A percentile compares a stretch with the other conserved stretches of the same genome.
phyloP scores from a whole-genome alignment of 805 yeast species.

The Pichia ethanolica region DNA sequence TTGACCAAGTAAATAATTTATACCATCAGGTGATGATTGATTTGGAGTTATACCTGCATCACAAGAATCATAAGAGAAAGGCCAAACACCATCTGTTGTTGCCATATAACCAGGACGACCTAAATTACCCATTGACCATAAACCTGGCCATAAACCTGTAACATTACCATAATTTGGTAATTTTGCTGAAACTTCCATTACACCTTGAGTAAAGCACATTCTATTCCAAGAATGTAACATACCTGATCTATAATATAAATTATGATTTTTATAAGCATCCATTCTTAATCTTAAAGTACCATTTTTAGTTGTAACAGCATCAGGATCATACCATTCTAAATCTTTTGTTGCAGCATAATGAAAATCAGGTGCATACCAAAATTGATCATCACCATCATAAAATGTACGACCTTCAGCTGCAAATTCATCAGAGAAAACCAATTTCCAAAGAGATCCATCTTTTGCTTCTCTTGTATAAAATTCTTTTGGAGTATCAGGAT shows the following conservation, averaged over 20 bases:
- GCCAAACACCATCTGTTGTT: slow-evolving; percentile 92
- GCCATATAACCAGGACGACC: slow-evolving; percentile 89
- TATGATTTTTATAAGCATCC: slow-evolving; percentile 80
- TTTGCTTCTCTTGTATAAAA: slow-evolving; percentile 40
- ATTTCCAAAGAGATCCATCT: slow-evolving; percentile 61
- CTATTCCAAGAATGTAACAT: slow-evolving; percentile 92
- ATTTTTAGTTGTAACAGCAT: slow-evolving; percentile 68
- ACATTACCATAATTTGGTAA: slow-evolving; percentile 74
- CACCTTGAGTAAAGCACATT: slow-evolving; percentile 82
- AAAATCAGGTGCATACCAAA: slow-evolving; percentile 78
- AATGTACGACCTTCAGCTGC: slow-evolving; percentile 85
- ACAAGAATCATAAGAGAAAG: slow-evolving; percentile 78
- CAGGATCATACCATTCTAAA: slow-evolving; percentile 94
- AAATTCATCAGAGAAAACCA: slow-evolving; percentile 89
- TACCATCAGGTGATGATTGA: slow-evolving; percentile 86
- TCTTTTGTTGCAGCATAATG: slow-evolving; percentile 85
- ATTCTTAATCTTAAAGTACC: slow-evolving; percentile 63
- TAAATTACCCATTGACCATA: slow-evolving; percentile 90
- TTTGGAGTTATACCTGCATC: slow-evolving; percentile 94
- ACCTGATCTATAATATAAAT: slow-evolving; percentile 77
- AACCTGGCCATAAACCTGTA: slow-evolving; percentile 92
- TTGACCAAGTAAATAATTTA: slow-evolving; percentile 83
- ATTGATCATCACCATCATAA: slow-evolving; percentile 86
- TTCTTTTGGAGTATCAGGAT: slow-evolving; percentile 59
- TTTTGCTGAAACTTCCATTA: slow-evolving; percentile 64